Evolutionary conservation across 1,139 yeast species (phyloP), one percentile per base, ranked within the genome.

Genomic region (Protomyces inouyei): DNA sequence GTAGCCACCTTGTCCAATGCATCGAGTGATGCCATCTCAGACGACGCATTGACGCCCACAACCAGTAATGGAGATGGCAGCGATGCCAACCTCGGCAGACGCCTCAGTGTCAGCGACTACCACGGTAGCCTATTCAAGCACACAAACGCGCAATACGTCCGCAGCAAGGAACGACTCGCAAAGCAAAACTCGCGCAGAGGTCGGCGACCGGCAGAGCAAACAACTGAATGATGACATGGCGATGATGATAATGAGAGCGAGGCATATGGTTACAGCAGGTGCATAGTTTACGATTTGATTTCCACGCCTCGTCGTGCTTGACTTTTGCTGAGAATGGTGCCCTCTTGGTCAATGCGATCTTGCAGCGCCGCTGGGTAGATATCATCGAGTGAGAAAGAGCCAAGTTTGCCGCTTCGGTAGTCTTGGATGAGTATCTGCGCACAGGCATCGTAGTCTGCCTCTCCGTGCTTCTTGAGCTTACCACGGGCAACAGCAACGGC

Each of bases 351-450:
- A 5, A 60, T 60, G 14, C 64, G 36, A n/a, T 38, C 59, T 38
- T 54, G 54, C 59, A 54, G 23, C 14, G 64, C 57, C 2, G 45
- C 28, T 46, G 64, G 25, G 10, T 21, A 37, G 16, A 54, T 25
- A 32, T 73, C 75, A 67, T 79, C 81, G 28, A 79, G 73, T 60
- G 76, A 71, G 18, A 75, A 69, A 60, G 72, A 74, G 18, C 77
- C 77, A 12, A 74, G 74, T 67, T 79, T 78, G 1, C 92, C 95
- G 67, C 82, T 84, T 65, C 85, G 81, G 85, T 88, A 87, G 36
- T 81, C 74, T 67, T 84, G 84, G 3, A 87, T 77, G 87, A 93
- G 86, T 68, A 83, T 83, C 3, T 81, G 77, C 0, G 96, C 92
- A 60, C 84, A 80, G 0, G 90, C 87, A 10, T 55, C 55, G 23